phyloP scores from a whole-genome alignment of 2,329 filamentous ascomycete genomes.

The Hypoxylon sp. region DNA sequence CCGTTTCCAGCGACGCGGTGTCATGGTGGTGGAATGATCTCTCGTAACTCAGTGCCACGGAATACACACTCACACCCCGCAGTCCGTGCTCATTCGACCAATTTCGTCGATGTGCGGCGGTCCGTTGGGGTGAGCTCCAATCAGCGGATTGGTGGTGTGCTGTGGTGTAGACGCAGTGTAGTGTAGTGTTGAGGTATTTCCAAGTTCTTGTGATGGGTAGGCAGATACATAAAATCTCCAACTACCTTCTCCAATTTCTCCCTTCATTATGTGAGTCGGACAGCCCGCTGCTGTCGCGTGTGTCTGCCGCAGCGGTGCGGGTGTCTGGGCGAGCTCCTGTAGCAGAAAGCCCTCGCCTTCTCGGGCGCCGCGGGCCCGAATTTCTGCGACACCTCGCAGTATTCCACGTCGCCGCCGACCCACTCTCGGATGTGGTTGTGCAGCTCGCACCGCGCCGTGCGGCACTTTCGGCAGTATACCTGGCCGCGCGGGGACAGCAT shows the following conservation, averaged over 20 bases:
- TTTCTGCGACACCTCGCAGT: slow-evolving; percentile 67
- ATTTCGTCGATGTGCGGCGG: slow-evolving; percentile 8
- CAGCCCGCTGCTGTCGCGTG: slow-evolving; percentile 45
- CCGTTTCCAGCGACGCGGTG: slow-evolving; percentile 2
- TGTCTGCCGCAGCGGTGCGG: slow-evolving; percentile 67
- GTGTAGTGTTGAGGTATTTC: slow-evolving; percentile 30
- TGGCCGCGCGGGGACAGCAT: slow-evolving; percentile 64
- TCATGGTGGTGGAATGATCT: slow-evolving; percentile 11
- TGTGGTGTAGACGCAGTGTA: slow-evolving; percentile 1
- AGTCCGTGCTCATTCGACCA: slow-evolving; percentile 6
- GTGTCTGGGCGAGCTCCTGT: slow-evolving; percentile 67
- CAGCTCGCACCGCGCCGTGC: slow-evolving; percentile 67
- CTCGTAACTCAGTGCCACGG: slow-evolving; percentile 4
- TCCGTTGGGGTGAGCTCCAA: slow-evolving; percentile 7
- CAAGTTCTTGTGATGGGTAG: neutral
- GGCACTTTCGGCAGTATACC: slow-evolving; percentile 70
- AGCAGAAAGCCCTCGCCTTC: slow-evolving; percentile 62
- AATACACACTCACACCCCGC: slow-evolving; percentile 21
- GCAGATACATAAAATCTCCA: too few species aligned
- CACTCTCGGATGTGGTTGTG: slow-evolving; percentile 68
- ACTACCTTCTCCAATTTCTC: neutral
- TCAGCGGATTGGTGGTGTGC: neutral
- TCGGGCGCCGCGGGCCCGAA: slow-evolving; percentile 60
- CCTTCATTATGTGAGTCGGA: slow-evolving; percentile 41
- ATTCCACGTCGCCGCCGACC: slow-evolving; percentile 65